phyloP scores from a whole-genome alignment of 768 basidiomycete genomes.

The Lentinus tigrinus region DNA sequence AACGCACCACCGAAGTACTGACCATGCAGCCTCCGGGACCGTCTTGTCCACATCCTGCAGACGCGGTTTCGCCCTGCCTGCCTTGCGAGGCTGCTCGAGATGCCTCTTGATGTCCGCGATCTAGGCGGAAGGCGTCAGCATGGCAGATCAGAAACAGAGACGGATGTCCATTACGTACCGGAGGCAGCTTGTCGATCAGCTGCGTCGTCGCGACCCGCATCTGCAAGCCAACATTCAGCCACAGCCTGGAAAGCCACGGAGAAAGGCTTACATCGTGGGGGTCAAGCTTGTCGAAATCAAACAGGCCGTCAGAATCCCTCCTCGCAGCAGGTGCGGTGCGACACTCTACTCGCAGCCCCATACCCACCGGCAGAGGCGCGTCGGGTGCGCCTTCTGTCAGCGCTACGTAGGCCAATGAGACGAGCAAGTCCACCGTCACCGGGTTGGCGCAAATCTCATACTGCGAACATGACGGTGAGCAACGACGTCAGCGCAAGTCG shows the following conservation, averaged over 20 bases:
- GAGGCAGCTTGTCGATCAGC: constrained; percentile 47
- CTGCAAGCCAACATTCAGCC: constrained; percentile 24
- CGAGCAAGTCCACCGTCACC: constrained; percentile 63
- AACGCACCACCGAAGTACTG: constrained; percentile 65
- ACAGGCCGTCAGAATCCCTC: constrained; percentile 36
- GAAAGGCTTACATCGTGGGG: constrained; percentile 34
- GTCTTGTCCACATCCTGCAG: constrained; percentile 49
- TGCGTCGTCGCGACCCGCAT: constrained; percentile 46
- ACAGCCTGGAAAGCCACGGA: not conserved
- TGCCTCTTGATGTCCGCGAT: constrained; percentile 57
- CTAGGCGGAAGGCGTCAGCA: constrained; percentile 27
- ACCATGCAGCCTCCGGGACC: constrained; percentile 62
- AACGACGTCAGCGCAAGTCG: not conserved
- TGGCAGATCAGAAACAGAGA: not conserved
- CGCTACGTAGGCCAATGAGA: constrained; percentile 59
- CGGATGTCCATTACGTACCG: constrained; percentile 33
- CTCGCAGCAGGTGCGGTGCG: constrained; percentile 6
- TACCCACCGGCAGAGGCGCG: constrained; percentile 58
- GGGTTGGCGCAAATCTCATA: constrained; percentile 71
- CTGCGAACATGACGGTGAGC: constrained; percentile 32
- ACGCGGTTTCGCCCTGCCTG: constrained; percentile 53
- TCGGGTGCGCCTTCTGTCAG: constrained; percentile 53
- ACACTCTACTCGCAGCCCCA: constrained; percentile 54
- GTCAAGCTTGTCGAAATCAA: constrained; percentile 52
- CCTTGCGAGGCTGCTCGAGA: constrained; percentile 48